phyloP scores from a whole-genome alignment of 192 early-diverging fungal genomes.

The Funneliformis geosporum region DNA sequence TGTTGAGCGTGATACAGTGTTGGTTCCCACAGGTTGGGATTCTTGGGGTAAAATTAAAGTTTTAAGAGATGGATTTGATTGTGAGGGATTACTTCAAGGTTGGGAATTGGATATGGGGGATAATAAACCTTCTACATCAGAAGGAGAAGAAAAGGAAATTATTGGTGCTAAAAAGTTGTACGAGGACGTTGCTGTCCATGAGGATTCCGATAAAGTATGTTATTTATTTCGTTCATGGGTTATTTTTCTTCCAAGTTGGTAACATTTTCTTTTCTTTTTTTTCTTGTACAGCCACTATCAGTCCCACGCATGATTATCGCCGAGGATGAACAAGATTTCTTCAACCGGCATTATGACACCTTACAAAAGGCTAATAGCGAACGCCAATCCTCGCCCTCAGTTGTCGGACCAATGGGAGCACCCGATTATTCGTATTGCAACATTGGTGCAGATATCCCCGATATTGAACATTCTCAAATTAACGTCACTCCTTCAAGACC shows the following conservation, averaged over 20 bases:
- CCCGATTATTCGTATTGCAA: slow-evolving; percentile 32
- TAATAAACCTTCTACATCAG: slow-evolving; percentile 30
- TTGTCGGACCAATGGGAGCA: slow-evolving; percentile 54
- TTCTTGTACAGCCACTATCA: slow-evolving; percentile 50
- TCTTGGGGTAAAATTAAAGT: slow-evolving; percentile 84
- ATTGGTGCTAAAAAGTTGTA: slow-evolving; percentile 59
- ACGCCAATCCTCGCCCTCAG: slow-evolving; percentile 43
- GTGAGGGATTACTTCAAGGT: slow-evolving; percentile 56
- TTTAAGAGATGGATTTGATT: slow-evolving; percentile 74
- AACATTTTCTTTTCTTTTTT: slow-evolving; percentile 14
- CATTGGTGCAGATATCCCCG: slow-evolving; percentile 9
- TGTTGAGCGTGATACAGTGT: slow-evolving; percentile 83
- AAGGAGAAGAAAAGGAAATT: slow-evolving; percentile 34
- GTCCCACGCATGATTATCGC: slow-evolving; percentile 68
- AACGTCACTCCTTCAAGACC: neutral
- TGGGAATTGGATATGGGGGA: slow-evolving; percentile 64
- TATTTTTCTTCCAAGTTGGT: neutral
- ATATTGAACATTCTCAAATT: slow-evolving; percentile 1
- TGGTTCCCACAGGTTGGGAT: slow-evolving; percentile 95
- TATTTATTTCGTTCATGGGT: neutral
- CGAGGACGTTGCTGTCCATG: slow-evolving; percentile 54
- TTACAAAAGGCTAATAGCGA: slow-evolving; percentile 59
- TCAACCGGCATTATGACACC: slow-evolving; percentile 75
- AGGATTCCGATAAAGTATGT: slow-evolving; percentile 26
- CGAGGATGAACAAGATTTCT: slow-evolving; percentile 88